Percentiles rank a stretch among this genome's conserved stretches.
These are phyloP conservation scores for Drosera spatulata DNA, from an alignment of 179 eudicot species.

Conservation along the genomic window DNA sequence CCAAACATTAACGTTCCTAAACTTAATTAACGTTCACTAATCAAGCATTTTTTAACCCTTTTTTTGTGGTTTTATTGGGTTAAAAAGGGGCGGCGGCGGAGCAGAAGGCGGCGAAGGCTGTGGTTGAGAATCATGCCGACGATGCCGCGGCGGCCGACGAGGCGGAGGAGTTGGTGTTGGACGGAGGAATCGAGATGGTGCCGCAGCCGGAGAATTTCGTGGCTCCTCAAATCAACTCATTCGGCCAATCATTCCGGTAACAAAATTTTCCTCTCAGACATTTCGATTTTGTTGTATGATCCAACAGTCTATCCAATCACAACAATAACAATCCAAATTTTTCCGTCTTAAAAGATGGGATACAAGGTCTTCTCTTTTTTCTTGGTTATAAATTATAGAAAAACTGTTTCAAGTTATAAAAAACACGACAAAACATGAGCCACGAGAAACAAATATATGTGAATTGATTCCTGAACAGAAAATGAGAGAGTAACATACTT, in stretches of 20 bases:
- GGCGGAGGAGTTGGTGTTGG: constrained; percentile 29
- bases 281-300: not conserved
- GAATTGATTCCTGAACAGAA: no score
- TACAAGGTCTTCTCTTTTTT: no score
- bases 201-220: constrained; percentile 38
- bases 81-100: constrained; percentile 9
- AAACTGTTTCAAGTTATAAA: no score
- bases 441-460: no score
- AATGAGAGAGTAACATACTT: no score
- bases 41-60: not conserved
- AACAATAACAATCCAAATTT: not conserved
- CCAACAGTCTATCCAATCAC: not conserved
- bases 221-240: constrained; percentile 23
- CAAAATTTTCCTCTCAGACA: not conserved
- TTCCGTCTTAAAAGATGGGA: no score
- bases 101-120: constrained; percentile 9
- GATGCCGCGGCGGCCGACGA: constrained; percentile 4
- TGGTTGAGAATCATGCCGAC: constrained; percentile 7
- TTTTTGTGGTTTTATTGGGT: not conserved
- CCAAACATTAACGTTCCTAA: not conserved
- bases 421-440: no score
- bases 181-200: constrained; percentile 39
- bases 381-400: no score
- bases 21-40: not conserved
- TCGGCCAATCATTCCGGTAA: constrained; percentile 72